phyloP scores from a whole-genome alignment of 2,329 filamentous ascomycete genomes.

The Penicillium italicum region DNA sequence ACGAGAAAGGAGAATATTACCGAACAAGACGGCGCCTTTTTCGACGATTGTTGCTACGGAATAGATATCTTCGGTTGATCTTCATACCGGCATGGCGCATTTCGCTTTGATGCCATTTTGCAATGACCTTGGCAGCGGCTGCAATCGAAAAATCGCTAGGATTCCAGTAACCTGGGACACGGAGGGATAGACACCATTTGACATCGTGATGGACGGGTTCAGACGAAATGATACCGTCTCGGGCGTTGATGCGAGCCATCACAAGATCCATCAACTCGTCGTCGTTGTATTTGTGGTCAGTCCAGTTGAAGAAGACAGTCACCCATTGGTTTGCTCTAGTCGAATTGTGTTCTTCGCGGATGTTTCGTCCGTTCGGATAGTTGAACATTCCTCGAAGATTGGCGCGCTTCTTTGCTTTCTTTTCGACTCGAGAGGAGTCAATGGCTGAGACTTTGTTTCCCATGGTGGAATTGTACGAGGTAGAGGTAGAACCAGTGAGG shows the following conservation, averaged over 20 bases:
- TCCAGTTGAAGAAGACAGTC: constrained; percentile 6
- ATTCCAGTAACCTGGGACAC: not conserved
- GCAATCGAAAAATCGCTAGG: not conserved
- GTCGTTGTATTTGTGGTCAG: not conserved
- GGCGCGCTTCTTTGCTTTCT: not conserved
- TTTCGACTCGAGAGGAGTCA: not conserved
- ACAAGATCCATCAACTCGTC: not conserved
- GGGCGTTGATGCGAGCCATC: not conserved
- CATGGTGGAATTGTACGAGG: not conserved
- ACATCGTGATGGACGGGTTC: constrained; percentile 2
- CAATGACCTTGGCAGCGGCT: not conserved
- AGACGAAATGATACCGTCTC: constrained; percentile 1
- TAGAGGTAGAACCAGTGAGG: not conserved
- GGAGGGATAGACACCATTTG: not conserved
- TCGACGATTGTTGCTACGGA: not conserved
- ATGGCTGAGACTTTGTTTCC: not conserved
- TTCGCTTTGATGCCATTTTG: not conserved
- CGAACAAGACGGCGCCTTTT: not conserved
- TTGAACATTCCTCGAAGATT: not conserved
- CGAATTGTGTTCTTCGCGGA: not conserved
- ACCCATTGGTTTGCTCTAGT: not conserved
- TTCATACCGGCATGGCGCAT: not conserved
- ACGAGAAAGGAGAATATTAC: not conserved
- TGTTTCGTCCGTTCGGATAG: not conserved
- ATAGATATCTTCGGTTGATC: not conserved